Percentiles rank a stretch among this genome's conserved stretches.
Conservation (phyloP, 768 basidiomycete genomes). For the Mycena rebaudengoi region DNA sequence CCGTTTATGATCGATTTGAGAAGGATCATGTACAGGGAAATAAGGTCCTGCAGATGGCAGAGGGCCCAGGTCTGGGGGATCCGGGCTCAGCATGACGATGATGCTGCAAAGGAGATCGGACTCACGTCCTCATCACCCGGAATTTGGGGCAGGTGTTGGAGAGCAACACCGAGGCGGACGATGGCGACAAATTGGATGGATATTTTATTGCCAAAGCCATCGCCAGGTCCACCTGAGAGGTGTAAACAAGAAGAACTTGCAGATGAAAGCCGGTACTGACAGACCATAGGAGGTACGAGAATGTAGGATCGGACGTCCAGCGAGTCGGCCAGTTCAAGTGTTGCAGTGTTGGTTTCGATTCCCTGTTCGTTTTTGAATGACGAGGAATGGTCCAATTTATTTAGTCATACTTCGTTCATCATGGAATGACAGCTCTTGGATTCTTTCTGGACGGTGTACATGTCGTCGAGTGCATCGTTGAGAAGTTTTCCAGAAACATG, state of each 20-base stretch:
- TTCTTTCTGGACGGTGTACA: not conserved
- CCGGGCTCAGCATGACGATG: not conserved
- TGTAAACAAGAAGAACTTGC: not conserved
- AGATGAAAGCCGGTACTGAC: not conserved
- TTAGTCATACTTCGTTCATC: slow-evolving; percentile 10
- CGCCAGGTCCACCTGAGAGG: slow-evolving; percentile 11
- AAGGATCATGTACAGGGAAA: not conserved
- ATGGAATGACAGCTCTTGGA: slow-evolving; percentile 1
- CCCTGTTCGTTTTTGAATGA: not conserved
- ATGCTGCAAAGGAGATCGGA: no score
- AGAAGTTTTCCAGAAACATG: not conserved
- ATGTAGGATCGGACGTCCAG: slow-evolving; percentile 18
- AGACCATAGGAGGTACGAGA: slow-evolving; percentile 20
- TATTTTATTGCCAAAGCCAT: slow-evolving; percentile 21
- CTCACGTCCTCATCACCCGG: not conserved
- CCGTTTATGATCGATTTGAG: not conserved
- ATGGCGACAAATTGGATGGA: slow-evolving; percentile 20
- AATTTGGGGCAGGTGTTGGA: slow-evolving; percentile 10
- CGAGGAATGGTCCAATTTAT: not conserved
- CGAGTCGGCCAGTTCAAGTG: slow-evolving; percentile 14
- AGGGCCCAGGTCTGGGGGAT: slow-evolving; percentile 12
- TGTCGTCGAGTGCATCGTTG: slow-evolving; percentile 12
- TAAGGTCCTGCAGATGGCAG: not conserved
- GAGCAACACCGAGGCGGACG: slow-evolving; percentile 8
- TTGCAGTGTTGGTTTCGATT: slow-evolving; percentile 3